These are phyloP conservation scores for Apostasia shenzhenica DNA, from an alignment of 106 monocot species.

Conservation along the genomic window DNA sequence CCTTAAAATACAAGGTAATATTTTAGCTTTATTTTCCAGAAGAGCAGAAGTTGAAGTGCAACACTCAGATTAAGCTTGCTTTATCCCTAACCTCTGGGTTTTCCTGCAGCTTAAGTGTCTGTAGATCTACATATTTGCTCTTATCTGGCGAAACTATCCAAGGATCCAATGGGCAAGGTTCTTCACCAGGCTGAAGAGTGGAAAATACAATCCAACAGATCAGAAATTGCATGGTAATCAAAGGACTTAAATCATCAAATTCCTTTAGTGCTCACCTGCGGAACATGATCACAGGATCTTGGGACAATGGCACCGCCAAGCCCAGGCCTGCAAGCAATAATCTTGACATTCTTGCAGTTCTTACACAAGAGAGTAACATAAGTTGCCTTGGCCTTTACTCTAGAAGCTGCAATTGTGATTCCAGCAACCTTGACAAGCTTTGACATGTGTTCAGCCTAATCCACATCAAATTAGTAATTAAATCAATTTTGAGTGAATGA, in stretches of 20 bases:
- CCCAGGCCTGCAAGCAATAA: slow-evolving; percentile 80
- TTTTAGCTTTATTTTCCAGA: neutral
- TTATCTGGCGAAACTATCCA: slow-evolving; percentile 90
- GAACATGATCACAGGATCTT: slow-evolving; percentile 84
- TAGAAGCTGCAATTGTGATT: slow-evolving; percentile 85
- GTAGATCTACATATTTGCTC: slow-evolving; percentile 97
- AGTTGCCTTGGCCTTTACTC: slow-evolving; percentile 97
- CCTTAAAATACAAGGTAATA: slow-evolving; percentile 26
- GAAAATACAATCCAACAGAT: neutral
- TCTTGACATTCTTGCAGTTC: slow-evolving; percentile 79
- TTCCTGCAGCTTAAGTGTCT: slow-evolving; percentile 94
- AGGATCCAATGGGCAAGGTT: slow-evolving; percentile 91
- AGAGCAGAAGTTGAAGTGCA: neutral
- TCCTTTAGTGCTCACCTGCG: slow-evolving; percentile 41
- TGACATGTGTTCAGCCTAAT: slow-evolving; percentile 87
- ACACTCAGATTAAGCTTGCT: neutral
- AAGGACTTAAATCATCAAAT: neutral
- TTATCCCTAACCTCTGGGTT: slow-evolving; percentile 76
- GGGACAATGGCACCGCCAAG: slow-evolving; percentile 96
- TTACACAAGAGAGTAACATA: slow-evolving; percentile 92
- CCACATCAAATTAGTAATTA: neutral
- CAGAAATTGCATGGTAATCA: neutral
- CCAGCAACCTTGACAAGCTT: slow-evolving; percentile 97
- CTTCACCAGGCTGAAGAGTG: slow-evolving; percentile 70
- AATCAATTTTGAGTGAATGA: neutral